Conservation (phyloP, 148 eudicot species). For the Rhododendron molle region DNA sequence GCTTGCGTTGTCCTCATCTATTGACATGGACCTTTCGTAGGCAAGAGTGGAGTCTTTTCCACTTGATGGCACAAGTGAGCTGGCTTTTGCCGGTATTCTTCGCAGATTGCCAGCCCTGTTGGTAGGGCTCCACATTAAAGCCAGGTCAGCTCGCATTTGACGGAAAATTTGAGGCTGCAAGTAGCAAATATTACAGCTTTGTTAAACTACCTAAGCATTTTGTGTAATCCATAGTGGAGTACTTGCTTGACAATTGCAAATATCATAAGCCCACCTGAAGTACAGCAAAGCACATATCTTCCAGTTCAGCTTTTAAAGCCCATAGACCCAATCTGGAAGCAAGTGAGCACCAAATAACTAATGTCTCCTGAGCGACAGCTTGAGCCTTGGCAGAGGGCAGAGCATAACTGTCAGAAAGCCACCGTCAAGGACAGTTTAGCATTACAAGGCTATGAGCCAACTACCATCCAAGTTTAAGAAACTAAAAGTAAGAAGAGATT, state of each 20-base stretch:
- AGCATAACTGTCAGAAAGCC: slow-evolving; percentile 62
- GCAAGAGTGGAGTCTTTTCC: slow-evolving; percentile 21
- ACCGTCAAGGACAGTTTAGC: not conserved
- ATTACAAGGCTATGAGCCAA: not conserved
- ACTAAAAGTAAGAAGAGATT: not conserved
- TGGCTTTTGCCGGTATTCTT: slow-evolving; percentile 46
- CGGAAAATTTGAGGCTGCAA: slow-evolving; percentile 80
- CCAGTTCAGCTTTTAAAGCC: slow-evolving; percentile 95
- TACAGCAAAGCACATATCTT: slow-evolving; percentile 96
- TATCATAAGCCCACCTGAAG: slow-evolving; percentile 52
- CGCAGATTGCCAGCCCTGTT: slow-evolving; percentile 47
- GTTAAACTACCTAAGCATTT: not conserved
- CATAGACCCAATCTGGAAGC: slow-evolving; percentile 93
- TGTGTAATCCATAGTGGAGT: not conserved
- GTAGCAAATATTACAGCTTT: not conserved
- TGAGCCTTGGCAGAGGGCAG: slow-evolving; percentile 77
- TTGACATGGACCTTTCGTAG: slow-evolving; percentile 21
- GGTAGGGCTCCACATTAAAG: slow-evolving; percentile 83
- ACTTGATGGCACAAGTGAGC: slow-evolving; percentile 24
- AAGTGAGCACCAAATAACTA: slow-evolving; percentile 95
- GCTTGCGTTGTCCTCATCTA: slow-evolving; percentile 38
- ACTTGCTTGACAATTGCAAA: not conserved
- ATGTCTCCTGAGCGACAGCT: slow-evolving; percentile 89
- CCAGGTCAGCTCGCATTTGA: slow-evolving; percentile 75
- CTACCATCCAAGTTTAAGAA: slow-evolving; percentile 3